phyloP scores from a whole-genome alignment of 75 land plant species.

The Cupressus sempervirens region DNA sequence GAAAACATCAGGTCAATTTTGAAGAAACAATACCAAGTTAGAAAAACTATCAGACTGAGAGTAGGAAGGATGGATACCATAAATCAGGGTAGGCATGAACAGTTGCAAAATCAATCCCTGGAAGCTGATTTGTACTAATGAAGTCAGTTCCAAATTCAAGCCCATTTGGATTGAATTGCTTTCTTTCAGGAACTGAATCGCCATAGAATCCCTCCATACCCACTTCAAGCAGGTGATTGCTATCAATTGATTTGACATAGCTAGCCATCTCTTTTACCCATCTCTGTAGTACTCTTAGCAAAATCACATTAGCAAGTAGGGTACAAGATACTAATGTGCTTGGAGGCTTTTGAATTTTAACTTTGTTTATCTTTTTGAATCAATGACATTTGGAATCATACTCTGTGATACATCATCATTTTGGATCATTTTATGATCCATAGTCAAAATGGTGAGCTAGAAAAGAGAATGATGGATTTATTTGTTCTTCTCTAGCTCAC shows the following conservation, averaged over 20 bases:
- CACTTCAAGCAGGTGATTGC: conserved; percentile 56
- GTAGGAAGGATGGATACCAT: conserved; percentile 31
- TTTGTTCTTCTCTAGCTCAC: too few relatives aligned
- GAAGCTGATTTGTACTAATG: conserved; percentile 39
- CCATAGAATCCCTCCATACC: conserved; percentile 79
- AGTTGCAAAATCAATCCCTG: conserved; percentile 61
- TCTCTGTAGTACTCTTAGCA: conserved; percentile 21
- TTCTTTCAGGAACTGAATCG: conserved; percentile 24
- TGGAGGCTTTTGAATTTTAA: too few relatives aligned
- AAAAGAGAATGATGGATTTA: too few relatives aligned
- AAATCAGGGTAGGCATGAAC: conserved; percentile 67
- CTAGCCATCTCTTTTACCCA: conserved; percentile 81
- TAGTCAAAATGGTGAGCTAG: too few relatives aligned
- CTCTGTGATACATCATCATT: too few relatives aligned
- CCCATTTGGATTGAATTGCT: conserved; percentile 16
- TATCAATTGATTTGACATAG: conserved; percentile 65
- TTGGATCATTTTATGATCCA: too few relatives aligned
- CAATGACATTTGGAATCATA: too few relatives aligned
- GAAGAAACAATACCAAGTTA: neutral
- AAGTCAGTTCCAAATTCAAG: conserved; percentile 62
- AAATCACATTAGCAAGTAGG: neutral
- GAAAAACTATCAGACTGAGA: neutral
- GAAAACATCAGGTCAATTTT: neutral
- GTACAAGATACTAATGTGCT: neutral
- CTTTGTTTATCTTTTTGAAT: too few relatives aligned